Evolutionary conservation across 768 basidiomycete species (phyloP), one percentile per base, ranked within the genome.

Genomic region (Boletus sensibilis): DNA sequence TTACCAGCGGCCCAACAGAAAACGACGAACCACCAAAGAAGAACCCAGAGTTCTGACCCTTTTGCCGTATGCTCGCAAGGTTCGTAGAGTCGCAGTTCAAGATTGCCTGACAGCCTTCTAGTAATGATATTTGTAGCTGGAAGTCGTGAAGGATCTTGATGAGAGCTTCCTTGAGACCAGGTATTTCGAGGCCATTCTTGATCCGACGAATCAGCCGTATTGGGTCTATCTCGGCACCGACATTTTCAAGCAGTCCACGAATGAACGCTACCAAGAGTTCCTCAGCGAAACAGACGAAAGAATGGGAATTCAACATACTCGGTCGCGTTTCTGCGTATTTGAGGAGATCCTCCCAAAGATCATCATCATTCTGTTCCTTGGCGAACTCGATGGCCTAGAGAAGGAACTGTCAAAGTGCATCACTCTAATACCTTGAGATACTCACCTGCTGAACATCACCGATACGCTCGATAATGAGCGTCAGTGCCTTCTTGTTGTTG

Each of bases 121-220:
- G 76, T 11, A 99, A 74, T 10, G 93, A 95, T 25, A 93, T 90
- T 71, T 96, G 96, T 8, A 98, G 76, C 66, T 98, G 93, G 68
- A 95, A 97, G 66, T 97, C 95, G 60, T 96, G 94, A 48, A 99
- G 74, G 52, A 99, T 98, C 81, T 97, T 98, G 76, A 98, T 92
- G 34, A 98, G 74, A 5, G 96, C 94, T 48, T 88, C 86, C 69
- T 97, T 95, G 56, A 99, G 79, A 1, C 96, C 96, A 0, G 94
- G 94, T 44, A 99, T 98, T 72, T 98, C 94, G 4, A 98, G 79
- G 2, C 97, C 95, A 62, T 98, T 94, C 75, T 90, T 89, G 73
- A 99, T 98, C 11, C 96, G 85, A 3, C 94, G 85, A 47, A 99
- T 96, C 51, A 99, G 79, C 1, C 94, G 85, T 53, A 98, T 88